These are phyloP conservation scores for Psilocybe cubensis DNA, from an alignment of 768 basidiomycete species.

Conservation along the genomic window DNA sequence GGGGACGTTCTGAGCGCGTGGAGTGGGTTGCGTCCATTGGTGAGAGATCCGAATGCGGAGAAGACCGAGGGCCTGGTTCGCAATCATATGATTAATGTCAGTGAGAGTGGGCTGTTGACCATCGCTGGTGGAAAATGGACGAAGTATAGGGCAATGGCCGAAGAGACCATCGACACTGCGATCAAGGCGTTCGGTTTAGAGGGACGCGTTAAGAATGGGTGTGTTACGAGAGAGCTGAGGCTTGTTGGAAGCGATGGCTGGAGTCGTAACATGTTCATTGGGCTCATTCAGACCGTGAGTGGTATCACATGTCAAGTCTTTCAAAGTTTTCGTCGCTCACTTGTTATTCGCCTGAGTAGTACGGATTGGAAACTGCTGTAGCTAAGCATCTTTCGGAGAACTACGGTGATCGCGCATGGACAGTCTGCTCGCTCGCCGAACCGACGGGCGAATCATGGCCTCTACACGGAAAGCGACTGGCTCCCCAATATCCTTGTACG, in stretches of 20 bases:
- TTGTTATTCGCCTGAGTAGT: slow-evolving; percentile 45
- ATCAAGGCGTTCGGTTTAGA: slow-evolving; percentile 76
- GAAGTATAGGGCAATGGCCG: slow-evolving; percentile 94
- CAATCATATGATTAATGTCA: slow-evolving; percentile 91
- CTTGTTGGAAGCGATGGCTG: slow-evolving; percentile 93
- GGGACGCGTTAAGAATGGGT: slow-evolving; percentile 55
- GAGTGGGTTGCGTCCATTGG: slow-evolving; percentile 90
- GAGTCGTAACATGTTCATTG: slow-evolving; percentile 96
- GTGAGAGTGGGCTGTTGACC: slow-evolving; percentile 81
- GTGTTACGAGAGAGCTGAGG: slow-evolving; percentile 80
- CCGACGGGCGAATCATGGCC: slow-evolving; percentile 84
- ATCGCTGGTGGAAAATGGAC: slow-evolving; percentile 99
- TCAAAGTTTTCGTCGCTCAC: neutral
- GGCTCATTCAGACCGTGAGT: slow-evolving; percentile 86
- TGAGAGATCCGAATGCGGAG: slow-evolving; percentile 69
- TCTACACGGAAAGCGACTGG: slow-evolving; percentile 79
- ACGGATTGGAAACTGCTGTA: slow-evolving; percentile 88
- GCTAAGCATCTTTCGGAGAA: slow-evolving; percentile 92
- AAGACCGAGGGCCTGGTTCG: slow-evolving; percentile 89
- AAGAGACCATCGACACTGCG: slow-evolving; percentile 91
- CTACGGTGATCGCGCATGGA: slow-evolving; percentile 98
- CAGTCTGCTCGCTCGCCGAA: slow-evolving; percentile 79
- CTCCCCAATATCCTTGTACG: slow-evolving; percentile 76
- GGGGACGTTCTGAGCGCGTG: slow-evolving; percentile 96
- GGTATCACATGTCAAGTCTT: neutral